phyloP scores from a whole-genome alignment of 179 eudicot genomes.

The Vitellaria paradoxa region DNA sequence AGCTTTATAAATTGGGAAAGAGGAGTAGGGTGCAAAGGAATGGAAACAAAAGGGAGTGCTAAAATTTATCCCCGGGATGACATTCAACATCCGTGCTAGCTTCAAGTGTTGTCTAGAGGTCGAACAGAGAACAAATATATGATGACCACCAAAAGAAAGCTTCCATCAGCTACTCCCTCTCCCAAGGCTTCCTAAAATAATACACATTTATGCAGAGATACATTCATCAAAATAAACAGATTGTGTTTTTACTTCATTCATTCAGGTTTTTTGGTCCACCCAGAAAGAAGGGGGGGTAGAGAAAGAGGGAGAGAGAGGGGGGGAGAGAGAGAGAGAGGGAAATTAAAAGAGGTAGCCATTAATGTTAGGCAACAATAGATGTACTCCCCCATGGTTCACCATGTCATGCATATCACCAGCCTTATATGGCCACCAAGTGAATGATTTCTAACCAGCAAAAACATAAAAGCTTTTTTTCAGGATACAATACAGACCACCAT shows the following conservation, averaged over 20 bases:
- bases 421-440: neutral
- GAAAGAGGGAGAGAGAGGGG: neutral
- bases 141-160: conserved; percentile 16
- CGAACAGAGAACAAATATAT: conserved; percentile 16
- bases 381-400: neutral
- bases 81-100: conserved; percentile 31
- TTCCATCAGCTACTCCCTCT: neutral
- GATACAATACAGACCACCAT: neutral
- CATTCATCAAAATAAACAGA: conserved; percentile 13
- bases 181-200: conserved; percentile 13
- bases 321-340: neutral
- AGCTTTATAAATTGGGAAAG: no score
- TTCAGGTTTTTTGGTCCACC: neutral
- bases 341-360: conserved; percentile 1
- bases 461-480: neutral
- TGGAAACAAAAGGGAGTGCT: neutral
- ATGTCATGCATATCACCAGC: neutral
- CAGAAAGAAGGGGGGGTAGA: neutral
- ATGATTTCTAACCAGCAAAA: neutral
- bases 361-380: neutral
- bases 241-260: neutral
- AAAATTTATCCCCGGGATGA: conserved; percentile 18
- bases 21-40: no score
- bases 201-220: conserved; percentile 19
- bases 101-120: conserved; percentile 9